Evolutionary conservation across 2,329 filamentous ascomycete species (phyloP), one percentile per base, ranked within the genome.

Genomic region (Penicillium sp.): DNA sequence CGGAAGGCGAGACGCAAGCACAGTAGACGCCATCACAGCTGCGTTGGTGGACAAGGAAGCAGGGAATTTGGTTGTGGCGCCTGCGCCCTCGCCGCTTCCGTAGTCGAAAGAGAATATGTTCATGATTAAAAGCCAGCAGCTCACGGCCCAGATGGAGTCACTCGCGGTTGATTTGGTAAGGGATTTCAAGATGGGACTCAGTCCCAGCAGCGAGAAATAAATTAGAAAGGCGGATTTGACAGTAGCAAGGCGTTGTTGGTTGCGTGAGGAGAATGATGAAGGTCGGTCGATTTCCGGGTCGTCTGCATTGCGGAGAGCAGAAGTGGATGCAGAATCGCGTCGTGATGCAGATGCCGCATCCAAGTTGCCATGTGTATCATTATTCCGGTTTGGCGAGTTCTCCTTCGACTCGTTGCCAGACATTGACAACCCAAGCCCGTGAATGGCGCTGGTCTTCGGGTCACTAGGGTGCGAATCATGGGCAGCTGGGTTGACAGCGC

Each of bases 71-170:
- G 75, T 75, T 48, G 74, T 75, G 53, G 74, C 73, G 59, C 69
- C 71, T 25, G 73, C 70, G 62, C 72, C 71, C 52, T 75, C 71
- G 12, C 72, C 72, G 51, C 89, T 89, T 11, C 90, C 90, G 73
- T 99, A 99, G 79, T 99, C 94, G 69, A 97, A 97, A 72, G 95
- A 97, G 75, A 96, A 95, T 58, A 97, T 91, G 73, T 99, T 99
- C 75, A 97, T 93, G 67, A 89, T 85, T 59, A 99, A 85, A 43
- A 99, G 82, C 86, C 92, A 94, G 68, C 90, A 92, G 49, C 90
- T 94, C 79, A 99, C 89, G 55, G 94, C 91, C 94, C 94, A 99
- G 71, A 99, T 99, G 42, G 89, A 94, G 80, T 99, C 94, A 53
- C 85, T 89, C 7, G 90, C 93, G 4, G 93, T 97, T 5, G 92